Conservation (phyloP, 257 asterid species). For the Nicotiana sylvestris region DNA sequence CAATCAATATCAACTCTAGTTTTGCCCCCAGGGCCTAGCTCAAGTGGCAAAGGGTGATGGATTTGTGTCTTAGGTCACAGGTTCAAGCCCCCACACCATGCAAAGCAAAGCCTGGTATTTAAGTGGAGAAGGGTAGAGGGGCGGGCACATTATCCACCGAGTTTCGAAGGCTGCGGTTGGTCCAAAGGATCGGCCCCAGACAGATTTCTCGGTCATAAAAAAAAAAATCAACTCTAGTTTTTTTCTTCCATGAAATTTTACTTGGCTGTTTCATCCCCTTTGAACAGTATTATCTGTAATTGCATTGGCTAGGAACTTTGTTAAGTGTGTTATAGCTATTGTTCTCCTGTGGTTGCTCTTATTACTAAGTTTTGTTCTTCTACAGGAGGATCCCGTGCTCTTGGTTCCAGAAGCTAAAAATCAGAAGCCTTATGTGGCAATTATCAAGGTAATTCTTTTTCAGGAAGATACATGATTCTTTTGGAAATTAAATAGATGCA, state of each 20-base stretch:
- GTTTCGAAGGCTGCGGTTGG: no score
- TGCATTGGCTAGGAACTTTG: background rate
- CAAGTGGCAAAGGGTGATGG: no score
- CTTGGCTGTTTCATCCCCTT: background rate
- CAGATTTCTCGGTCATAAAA: no score
- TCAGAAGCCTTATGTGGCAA: conserved; percentile 92
- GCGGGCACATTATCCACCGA: no score
- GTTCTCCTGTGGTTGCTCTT: background rate
- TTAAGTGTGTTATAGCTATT: background rate
- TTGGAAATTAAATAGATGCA: background rate
- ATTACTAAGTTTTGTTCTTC: conserved; percentile 12
- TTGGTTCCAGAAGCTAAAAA: conserved; percentile 54
- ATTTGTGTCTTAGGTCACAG: no score
- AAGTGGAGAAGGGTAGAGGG: no score
- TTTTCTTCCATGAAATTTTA: background rate
- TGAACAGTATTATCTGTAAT: background rate
- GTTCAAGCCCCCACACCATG: no score
- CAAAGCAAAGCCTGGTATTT: no score
- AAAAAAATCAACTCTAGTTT: background rate
- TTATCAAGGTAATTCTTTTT: conserved; percentile 65
- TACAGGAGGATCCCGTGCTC: conserved; percentile 88
- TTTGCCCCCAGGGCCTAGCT: no score
- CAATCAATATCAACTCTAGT: background rate
- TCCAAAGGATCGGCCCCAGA: no score
- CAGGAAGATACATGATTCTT: background rate